Percentiles rank a stretch among this genome's conserved stretches.
Evolutionary conservation across 768 basidiomycete genomes (phyloP).

Genomic region (Sporobolomyces pararoseus): DNA sequence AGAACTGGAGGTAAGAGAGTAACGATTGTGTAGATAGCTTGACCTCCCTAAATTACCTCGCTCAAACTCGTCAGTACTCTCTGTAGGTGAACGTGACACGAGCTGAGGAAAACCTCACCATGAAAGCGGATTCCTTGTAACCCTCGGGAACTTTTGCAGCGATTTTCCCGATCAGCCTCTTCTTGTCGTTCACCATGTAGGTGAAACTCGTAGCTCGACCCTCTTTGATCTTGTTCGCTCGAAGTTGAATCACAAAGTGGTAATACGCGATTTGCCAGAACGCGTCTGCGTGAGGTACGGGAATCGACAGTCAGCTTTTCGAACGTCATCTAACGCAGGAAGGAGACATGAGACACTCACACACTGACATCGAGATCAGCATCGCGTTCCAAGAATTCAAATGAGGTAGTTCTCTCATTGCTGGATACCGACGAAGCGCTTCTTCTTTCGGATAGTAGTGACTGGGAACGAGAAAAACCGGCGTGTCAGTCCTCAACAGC

Average conservation of each 20-base stretch:
- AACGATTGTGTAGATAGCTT: constrained; percentile 71
- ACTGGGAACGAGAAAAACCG: constrained; percentile 53
- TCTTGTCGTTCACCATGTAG: constrained; percentile 50
- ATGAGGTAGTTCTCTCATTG: constrained; percentile 64
- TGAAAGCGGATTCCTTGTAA: constrained; percentile 33
- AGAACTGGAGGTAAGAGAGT: constrained; percentile 83
- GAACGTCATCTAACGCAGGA: neutral
- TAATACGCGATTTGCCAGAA: constrained; percentile 92
- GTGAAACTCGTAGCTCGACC: constrained; percentile 86
- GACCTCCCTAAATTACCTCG: constrained; percentile 16
- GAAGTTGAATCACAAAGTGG: constrained; percentile 89
- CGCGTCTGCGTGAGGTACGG: constrained; percentile 58
- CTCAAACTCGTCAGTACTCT: neutral
- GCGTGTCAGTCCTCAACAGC: neutral
- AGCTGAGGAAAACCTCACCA: constrained; percentile 9
- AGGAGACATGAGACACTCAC: constrained; percentile 56
- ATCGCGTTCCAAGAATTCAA: constrained; percentile 69
- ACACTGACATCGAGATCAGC: constrained; percentile 74
- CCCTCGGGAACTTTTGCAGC: constrained; percentile 26
- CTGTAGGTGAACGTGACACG: neutral
- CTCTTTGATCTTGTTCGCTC: constrained; percentile 85
- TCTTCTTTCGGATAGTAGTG: constrained; percentile 82
- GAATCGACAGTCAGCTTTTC: neutral
- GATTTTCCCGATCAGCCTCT: constrained; percentile 40
- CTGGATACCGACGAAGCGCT: constrained; percentile 68